These are phyloP conservation scores for Fusarium pseudonygamai DNA, from an alignment of 2,329 filamentous ascomycete species.

Conservation along the genomic window DNA sequence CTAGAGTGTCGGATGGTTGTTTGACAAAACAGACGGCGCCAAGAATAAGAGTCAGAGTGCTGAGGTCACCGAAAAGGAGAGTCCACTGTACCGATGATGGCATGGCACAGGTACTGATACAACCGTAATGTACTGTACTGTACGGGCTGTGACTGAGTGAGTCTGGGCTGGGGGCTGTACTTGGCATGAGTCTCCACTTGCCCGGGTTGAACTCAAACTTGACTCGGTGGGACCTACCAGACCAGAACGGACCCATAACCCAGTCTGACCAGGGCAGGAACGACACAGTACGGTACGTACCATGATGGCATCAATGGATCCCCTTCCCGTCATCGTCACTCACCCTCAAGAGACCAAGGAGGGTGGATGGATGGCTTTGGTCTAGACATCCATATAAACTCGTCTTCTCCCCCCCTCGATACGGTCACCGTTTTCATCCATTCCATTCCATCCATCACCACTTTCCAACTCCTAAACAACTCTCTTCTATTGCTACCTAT, in stretches of 20 bases:
- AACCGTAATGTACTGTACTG: not conserved
- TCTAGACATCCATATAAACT: constrained; percentile 36
- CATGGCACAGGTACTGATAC: constrained; percentile 5
- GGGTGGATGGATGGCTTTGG: constrained; percentile 23
- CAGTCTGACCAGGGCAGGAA: not conserved
- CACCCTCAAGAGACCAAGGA: constrained; percentile 7
- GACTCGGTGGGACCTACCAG: not conserved
- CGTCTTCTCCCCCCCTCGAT: constrained; percentile 23
- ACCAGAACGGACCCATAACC: not conserved
- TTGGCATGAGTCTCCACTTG: constrained; percentile 18
- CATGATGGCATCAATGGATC: constrained; percentile 23
- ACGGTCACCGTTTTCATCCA: constrained; percentile 32
- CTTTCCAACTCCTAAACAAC: not conserved
- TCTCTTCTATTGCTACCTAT: not conserved
- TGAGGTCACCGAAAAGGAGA: constrained; percentile 23
- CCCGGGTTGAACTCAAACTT: constrained; percentile 3
- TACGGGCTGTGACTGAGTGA: not conserved
- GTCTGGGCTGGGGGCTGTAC: not conserved
- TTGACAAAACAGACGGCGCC: constrained; percentile 5
- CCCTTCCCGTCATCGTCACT: constrained; percentile 23
- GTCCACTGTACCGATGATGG: constrained; percentile 19
- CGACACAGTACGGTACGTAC: constrained; percentile 13
- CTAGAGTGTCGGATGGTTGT: not conserved
- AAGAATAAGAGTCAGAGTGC: constrained; percentile 8
- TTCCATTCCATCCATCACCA: not conserved